These are phyloP conservation scores for Cercospora sojina DNA, from an alignment of 2,329 filamentous ascomycete genomes.

Conservation along the genomic window DNA sequence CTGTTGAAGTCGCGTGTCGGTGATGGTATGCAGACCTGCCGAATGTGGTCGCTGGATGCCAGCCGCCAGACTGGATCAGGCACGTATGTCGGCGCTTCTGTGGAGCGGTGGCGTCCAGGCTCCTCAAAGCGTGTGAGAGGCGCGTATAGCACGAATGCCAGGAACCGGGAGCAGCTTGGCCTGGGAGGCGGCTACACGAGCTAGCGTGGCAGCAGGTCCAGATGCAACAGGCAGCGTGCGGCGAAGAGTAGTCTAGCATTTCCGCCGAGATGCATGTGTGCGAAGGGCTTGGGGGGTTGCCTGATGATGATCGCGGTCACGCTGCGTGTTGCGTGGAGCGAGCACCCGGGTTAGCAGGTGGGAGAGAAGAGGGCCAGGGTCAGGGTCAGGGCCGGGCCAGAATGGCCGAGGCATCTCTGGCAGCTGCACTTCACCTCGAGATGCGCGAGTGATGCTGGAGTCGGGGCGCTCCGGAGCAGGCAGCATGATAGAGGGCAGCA, in stretches of 20 bases:
- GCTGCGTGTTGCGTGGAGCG: not conserved
- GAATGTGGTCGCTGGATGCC: not conserved
- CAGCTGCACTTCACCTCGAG: not conserved
- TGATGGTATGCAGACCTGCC: not conserved
- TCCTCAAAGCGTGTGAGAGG: not conserved
- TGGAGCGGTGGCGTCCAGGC: not conserved
- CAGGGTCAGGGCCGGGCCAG: no score
- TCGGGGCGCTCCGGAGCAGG: not conserved
- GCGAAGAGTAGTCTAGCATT: not conserved
- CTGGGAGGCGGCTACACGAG: not conserved
- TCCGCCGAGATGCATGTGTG: not conserved
- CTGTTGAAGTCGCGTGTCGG: not conserved
- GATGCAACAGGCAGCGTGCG: not conserved
- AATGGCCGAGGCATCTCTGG: not conserved
- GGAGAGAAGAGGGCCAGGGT: not conserved
- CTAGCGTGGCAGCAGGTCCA: not conserved
- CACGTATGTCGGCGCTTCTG: not conserved
- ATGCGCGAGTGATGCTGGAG: not conserved
- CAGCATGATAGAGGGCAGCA: not conserved
- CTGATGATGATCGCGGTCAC: not conserved
- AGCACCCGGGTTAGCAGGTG: not conserved
- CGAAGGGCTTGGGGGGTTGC: not conserved
- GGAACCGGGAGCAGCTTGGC: not conserved
- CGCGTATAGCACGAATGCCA: conserved; percentile 2
- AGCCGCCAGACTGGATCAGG: not conserved